Evolutionary conservation across 2,329 filamentous ascomycete species (phyloP).

Genomic region (Colletotrichum scovillei): DNA sequence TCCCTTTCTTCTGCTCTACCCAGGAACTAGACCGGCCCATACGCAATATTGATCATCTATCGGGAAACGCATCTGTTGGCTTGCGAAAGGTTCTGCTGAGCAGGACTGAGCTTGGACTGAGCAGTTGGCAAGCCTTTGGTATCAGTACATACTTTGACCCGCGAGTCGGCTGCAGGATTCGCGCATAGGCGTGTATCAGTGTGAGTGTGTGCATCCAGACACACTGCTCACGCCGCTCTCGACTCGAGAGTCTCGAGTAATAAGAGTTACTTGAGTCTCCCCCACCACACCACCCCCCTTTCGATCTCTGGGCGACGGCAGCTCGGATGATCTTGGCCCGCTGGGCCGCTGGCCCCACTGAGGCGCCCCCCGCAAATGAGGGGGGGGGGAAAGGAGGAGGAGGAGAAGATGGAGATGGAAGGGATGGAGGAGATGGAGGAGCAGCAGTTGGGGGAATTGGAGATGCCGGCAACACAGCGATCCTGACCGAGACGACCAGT

Average conservation of each 20-base stretch:
- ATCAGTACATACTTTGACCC: neutral
- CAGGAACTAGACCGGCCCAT: neutral
- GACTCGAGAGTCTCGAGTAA: too few relatives aligned
- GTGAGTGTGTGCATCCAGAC: neutral
- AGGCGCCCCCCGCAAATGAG: constrained; percentile 32
- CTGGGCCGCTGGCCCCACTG: constrained; percentile 37
- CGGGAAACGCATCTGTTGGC: neutral
- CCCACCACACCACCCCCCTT: neutral
- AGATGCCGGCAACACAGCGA: constrained; percentile 28
- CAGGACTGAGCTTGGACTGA: neutral
- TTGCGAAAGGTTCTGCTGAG: too few relatives aligned
- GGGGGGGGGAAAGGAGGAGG: constrained; percentile 15
- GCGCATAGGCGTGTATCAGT: constrained; percentile 1
- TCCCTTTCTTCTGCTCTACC: neutral
- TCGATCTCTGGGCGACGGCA: constrained; percentile 25
- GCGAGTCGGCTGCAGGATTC: neutral
- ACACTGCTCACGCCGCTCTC: neutral
- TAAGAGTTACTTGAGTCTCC: neutral
- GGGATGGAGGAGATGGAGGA: neutral
- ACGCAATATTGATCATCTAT: neutral
- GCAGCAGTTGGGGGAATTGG: constrained; percentile 16
- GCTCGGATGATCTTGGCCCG: constrained; percentile 38
- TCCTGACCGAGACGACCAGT: constrained; percentile 25
- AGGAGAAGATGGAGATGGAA: constrained; percentile 6
- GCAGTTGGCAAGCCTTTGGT: neutral